Base-by-base conservation (phyloP, 73 alveolate species). In the Urostyla sp. region DNA sequence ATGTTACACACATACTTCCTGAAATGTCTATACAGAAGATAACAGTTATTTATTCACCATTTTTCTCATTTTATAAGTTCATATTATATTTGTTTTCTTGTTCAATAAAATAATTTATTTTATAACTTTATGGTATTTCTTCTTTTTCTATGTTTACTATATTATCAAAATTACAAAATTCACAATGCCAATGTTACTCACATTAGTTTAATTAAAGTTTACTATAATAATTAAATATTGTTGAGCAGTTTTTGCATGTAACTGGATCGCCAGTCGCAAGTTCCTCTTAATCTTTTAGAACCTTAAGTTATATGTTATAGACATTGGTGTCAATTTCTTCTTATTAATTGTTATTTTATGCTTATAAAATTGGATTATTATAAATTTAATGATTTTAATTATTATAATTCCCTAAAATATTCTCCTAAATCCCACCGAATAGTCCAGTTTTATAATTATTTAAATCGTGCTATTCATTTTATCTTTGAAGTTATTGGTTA, bases 1-100 rank as follows among this genome's bases (percentile, higher is more conserved):
- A 63, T 23, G 94, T 90, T 36, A 86, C 84, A 52, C 96, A 86
- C 99, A 96, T 96, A 37, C 95, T 75, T 11, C 99, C 99, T 52
- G 95, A 75, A 52, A 86, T 90, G 75, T 95, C 99, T 44, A 94
- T 54, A 58, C 99, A 95, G 77, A 95, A 95, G 28, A 92, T 82
- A 36, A 92, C 89, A 1, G 94, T 59, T n/a, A 63, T 49, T 31
- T 61, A 80, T 1, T 48, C 40, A 8, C 27, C 0, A 5, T 53
- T 23, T 0, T 2, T 54, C 24, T 3, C 67, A 24, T 13, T 53
- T 30, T 36, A 53, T 55, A 27, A 40, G 38, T 54, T 82, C 72
- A 38, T n/a, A n/a, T n/a, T n/a, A n/a, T n/a, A 67, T 34, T n/a
- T n/a, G n/a, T 49, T 67, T 24, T 74, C 67, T 40, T 48, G 53